Evolutionary conservation across 2,329 filamentous ascomycete species (phyloP).

Genomic region (Aspergillus terreus): DNA sequence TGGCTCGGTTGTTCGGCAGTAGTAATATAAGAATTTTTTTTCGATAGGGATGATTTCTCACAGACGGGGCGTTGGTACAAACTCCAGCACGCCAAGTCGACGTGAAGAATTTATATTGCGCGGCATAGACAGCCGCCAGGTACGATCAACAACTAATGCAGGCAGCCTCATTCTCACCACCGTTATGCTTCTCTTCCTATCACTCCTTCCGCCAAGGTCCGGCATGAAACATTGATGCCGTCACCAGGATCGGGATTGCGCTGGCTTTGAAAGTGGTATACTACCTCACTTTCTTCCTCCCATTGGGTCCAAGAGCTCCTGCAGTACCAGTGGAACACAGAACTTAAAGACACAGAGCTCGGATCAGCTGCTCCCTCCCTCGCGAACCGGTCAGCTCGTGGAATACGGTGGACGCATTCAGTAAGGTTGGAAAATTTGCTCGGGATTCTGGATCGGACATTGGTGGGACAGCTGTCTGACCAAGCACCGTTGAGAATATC

Average conservation of each 20-base stretch:
- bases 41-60: too few relatives aligned
- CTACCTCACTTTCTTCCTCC: background rate
- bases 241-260: constrained; percentile 7
- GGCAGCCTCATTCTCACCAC: constrained; percentile 1
- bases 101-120: background rate
- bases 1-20: too few relatives aligned
- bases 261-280: background rate
- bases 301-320: constrained; percentile 2
- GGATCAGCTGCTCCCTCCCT: background rate
- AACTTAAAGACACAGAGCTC: background rate
- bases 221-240: constrained; percentile 17
- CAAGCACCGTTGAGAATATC: too few relatives aligned
- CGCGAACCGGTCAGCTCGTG: background rate
- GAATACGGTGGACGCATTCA: constrained; percentile 1
- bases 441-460: background rate
- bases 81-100: too few relatives aligned
- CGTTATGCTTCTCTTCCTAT: constrained; percentile 1
- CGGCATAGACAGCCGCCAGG: background rate
- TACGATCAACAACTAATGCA: constrained; percentile 1
- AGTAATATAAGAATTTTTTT: too few relatives aligned
- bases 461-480: background rate
- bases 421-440: background rate
- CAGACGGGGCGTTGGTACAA: too few relatives aligned
- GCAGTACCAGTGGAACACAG: background rate
- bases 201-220: constrained; percentile 13